These are phyloP conservation scores for Metschnikowia noctiluminum DNA, from an alignment of 805 yeast genomes.

Conservation along the genomic window DNA sequence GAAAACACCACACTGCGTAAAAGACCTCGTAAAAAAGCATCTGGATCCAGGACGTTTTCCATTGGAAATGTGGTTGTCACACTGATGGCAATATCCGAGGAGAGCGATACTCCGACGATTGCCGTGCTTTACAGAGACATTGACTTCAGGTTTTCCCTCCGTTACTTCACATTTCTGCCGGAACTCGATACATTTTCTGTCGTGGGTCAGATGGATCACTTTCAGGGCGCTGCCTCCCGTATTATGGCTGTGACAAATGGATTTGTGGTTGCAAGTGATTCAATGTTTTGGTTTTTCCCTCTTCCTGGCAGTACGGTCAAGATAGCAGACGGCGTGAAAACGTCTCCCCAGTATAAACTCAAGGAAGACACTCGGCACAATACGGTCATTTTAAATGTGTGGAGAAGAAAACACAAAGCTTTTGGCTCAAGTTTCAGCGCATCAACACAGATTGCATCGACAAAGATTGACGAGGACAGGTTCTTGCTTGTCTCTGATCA, in stretches of 20 bases:
- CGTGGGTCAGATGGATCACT: slow-evolving; percentile 23
- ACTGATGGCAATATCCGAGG: slow-evolving; percentile 7
- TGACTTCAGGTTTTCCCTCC: slow-evolving; percentile 29
- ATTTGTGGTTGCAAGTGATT: slow-evolving; percentile 24
- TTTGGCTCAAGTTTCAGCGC: slow-evolving; percentile 11
- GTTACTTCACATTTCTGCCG: slow-evolving; percentile 24
- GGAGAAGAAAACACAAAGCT: background rate
- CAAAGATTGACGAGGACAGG: slow-evolving; percentile 28
- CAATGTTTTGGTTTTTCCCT: slow-evolving; percentile 30
- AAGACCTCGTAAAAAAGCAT: background rate
- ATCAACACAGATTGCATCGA: slow-evolving; percentile 14
- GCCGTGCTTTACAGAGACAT: slow-evolving; percentile 35
- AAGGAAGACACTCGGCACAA: background rate
- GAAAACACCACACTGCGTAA: background rate
- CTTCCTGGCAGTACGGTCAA: background rate
- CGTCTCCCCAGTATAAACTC: too few species aligned
- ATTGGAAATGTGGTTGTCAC: slow-evolving; percentile 15
- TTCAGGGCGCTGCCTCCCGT: slow-evolving; percentile 29
- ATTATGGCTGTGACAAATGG: slow-evolving; percentile 28
- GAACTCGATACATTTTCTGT: slow-evolving; percentile 8
- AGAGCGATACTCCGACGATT: slow-evolving; percentile 6
- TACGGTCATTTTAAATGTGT: slow-evolving; percentile 9
- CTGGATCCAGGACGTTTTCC: slow-evolving; percentile 4
- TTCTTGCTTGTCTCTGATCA: slow-evolving; percentile 25
- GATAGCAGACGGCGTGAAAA: slow-evolving; percentile 8